Conservation (phyloP, 345 rosid genomes). For the Hypericum androsaemum region DNA sequence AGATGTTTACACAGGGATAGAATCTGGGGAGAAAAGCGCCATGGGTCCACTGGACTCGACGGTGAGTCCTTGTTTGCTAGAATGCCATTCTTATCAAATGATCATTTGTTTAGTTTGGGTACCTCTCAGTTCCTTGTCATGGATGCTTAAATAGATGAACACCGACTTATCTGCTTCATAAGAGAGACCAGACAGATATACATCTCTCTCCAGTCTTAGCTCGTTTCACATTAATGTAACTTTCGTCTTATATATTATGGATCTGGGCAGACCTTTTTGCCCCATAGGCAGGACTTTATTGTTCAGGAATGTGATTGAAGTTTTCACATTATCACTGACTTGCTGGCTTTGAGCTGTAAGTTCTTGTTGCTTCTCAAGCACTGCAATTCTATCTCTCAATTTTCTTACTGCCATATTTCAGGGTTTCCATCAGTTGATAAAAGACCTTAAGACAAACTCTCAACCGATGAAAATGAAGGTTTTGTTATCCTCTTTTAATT, state of each 20-base stretch:
- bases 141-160: too few species aligned
- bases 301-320: neutral
- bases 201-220: too few species aligned
- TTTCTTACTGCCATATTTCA: slow-evolving; percentile 21
- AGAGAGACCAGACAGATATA: too few species aligned
- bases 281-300: neutral
- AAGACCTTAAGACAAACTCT: slow-evolving; percentile 30
- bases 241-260: too few species aligned
- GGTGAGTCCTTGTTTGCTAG: slow-evolving; percentile 23
- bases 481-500: slow-evolving; percentile 9
- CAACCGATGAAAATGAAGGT: slow-evolving; percentile 41
- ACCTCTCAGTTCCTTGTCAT: too few species aligned
- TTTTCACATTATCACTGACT: neutral
- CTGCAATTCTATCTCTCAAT: slow-evolving; percentile 1
- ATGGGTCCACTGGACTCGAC: slow-evolving; percentile 23
- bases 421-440: slow-evolving; percentile 55
- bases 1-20: slow-evolving; percentile 29
- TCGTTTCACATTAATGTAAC: too few species aligned
- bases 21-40: slow-evolving; percentile 24
- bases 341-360: neutral
- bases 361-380: neutral
- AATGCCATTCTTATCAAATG: neutral
- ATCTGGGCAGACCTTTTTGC: too few species aligned
- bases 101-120: too few species aligned
- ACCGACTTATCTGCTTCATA: too few species aligned